Evolutionary conservation across 768 basidiomycete genomes (phyloP), one percentile per base, ranked within the genome.

Genomic region (Lactifluus rugatus): DNA sequence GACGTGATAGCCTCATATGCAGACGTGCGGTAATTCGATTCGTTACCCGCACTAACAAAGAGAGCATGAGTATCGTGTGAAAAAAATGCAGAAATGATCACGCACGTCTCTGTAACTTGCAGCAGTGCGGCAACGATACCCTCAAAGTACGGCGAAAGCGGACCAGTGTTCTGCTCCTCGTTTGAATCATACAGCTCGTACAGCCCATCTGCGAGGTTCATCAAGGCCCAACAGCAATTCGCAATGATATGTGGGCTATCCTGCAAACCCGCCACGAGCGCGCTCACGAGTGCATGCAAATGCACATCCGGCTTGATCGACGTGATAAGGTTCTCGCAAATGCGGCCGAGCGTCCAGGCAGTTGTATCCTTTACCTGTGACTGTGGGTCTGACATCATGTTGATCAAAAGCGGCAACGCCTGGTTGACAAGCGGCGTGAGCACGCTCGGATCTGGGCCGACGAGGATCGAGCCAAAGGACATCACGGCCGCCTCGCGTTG

Each of bases 381-480:
- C 62, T 93, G 84, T 36, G 76, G 66, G 69, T 98, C 96, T 48
- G 75, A 77, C 91, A 98, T 95, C 93, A 96, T 95, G 64, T 85
- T 84, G 68, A 98, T 93, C 48, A 99, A 79, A 41, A 94, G 84
- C 5, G 92, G 92, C 13, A 99, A 78, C 1, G 96, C 96, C 70
- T 97, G 93, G 62, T 88, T 82, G 62, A 96, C 93, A 45, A 99
- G 84, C 34, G 93, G 92, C 21, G 84, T 86, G 51, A 99, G 82
- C 26, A 93, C 85, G 34, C 74, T 71, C 11, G 93, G 88, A 67
- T 97, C 93, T 3, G 96, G 96, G 1, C 96, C 96, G 62, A 97
- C 95, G 31, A 98, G 81, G 66, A 99, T 98, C 0, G 92, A 94
- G 45, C 95, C 95, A 66, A 98, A 99, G 19, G 94, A 85, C 94